Percentiles rank a stretch among this genome's conserved stretches.
These are phyloP conservation scores for Fonsecaea multimorphosa DNA, from an alignment of 2,329 filamentous ascomycete genomes.

Conservation along the genomic window DNA sequence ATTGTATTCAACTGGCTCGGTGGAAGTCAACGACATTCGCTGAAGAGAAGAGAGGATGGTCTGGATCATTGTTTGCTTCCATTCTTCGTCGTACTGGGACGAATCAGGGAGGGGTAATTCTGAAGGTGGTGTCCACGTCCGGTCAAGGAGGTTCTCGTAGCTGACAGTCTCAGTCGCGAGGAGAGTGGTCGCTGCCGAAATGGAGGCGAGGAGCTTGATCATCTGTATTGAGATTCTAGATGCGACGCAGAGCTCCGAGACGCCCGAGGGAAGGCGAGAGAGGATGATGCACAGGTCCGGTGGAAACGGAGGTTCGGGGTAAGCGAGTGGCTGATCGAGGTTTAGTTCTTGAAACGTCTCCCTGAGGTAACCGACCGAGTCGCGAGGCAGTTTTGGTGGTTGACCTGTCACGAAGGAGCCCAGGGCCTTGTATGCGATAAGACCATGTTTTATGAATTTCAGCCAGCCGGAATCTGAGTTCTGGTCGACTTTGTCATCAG, in stretches of 20 bases:
- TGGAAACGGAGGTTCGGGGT: slow-evolving; percentile 35
- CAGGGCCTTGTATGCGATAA: slow-evolving; percentile 33
- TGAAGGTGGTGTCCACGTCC: neutral
- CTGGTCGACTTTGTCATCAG: slow-evolving; percentile 17
- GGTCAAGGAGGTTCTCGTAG: slow-evolving; percentile 10
- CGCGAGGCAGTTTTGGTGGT: slow-evolving; percentile 27
- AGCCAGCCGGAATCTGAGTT: slow-evolving; percentile 28
- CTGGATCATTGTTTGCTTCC: slow-evolving; percentile 27
- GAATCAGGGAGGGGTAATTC: slow-evolving; percentile 1
- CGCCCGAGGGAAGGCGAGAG: slow-evolving; percentile 31
- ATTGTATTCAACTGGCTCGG: slow-evolving; percentile 26
- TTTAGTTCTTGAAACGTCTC: slow-evolving; percentile 33
- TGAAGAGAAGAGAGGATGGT: slow-evolving; percentile 36
- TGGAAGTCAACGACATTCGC: slow-evolving; percentile 33
- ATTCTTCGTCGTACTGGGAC: slow-evolving; percentile 13
- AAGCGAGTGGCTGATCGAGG: slow-evolving; percentile 33
- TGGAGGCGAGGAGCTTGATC: slow-evolving; percentile 33
- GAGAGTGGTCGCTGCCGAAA: slow-evolving; percentile 22
- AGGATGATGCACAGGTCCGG: slow-evolving; percentile 31
- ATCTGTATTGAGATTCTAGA: slow-evolving; percentile 35
- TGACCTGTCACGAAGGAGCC: slow-evolving; percentile 36
- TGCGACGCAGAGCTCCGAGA: slow-evolving; percentile 33
- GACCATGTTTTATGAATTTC: slow-evolving; percentile 34
- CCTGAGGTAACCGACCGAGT: slow-evolving; percentile 27
- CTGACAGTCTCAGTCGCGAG: slow-evolving; percentile 6